Evolutionary conservation across 192 early-diverging fungal genomes (phyloP), one percentile per base, ranked within the genome.

Genomic region (Lunasporangiospora selenospora): DNA sequence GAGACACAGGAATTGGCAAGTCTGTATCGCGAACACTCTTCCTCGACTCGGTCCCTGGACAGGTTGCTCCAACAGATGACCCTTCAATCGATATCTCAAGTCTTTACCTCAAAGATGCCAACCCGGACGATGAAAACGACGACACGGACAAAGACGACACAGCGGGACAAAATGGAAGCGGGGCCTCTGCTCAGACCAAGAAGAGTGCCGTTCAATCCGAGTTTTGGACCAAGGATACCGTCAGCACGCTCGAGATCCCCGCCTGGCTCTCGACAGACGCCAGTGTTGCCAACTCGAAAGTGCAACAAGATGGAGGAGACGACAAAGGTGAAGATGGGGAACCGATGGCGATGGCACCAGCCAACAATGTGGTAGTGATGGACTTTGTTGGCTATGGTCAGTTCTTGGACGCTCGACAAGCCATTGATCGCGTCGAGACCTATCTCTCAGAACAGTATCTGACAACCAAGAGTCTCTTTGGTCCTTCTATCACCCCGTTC

Each of bases 341-440:
- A 12, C 6, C 45, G 12, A 32, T 26, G 2, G 36, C 34, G 16
- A 29, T 71, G 27, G 53, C 62, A 13, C 60, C 69, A 9, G 69
- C 69, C 6, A 54, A 63, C 23, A 73, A 73, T 37, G 47, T 73
- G 40, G 69, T 58, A 19, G 6, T 73, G 31, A 59, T 63, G 36
- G 69, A 73, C 54, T 73, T 73, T 73, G 61, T 73, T 29, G 69
- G 69, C 15, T 73, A 73, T 37, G 69, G 69, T n/a, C 60, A 73
- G 32, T 10, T 55, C 4, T 31, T 63, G 45, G 69, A 73, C 41
- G 69, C 69, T 0, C 27, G 49, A 1, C 45, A 53, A 23, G 63
- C 60, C 15, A 73, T 73, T 31, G 48, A 73, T 34, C 55, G 69
- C 29, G 69, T 73, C 1, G 69, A 73, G 11, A 23, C 32, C 23